Evolutionary conservation across 768 basidiomycete species (phyloP).

Genomic region (Mrakia blollopis): DNA sequence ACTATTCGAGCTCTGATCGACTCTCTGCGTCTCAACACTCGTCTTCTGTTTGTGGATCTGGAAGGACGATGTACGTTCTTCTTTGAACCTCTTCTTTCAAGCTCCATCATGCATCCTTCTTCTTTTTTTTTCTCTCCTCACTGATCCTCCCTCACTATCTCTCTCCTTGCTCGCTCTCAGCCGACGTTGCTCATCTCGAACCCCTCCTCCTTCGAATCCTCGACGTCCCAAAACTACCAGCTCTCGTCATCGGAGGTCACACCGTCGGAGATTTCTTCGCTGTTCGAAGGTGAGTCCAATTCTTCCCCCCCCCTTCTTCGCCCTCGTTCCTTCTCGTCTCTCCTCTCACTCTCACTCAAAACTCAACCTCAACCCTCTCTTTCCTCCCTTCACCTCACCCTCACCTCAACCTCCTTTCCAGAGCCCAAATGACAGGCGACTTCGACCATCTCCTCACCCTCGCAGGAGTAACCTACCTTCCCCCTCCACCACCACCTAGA

Average conservation of each 20-base stretch:
- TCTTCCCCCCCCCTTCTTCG: not conserved
- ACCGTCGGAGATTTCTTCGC: conserved; percentile 22
- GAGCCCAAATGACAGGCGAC: not conserved
- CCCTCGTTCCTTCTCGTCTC: not conserved
- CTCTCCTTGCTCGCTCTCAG: not conserved
- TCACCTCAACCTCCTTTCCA: not conserved
- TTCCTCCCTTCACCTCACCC: not conserved
- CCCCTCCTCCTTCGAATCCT: conserved; percentile 2
- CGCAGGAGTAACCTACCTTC: not conserved
- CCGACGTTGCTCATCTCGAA: conserved; percentile 1
- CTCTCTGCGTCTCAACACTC: not conserved
- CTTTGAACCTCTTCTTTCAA: too few relatives aligned
- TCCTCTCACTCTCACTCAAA: not conserved
- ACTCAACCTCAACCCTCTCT: not conserved
- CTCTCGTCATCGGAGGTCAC: conserved; percentile 5
- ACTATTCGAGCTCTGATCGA: conserved; percentile 6
- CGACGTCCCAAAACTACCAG: conserved; percentile 9
- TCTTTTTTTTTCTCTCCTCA: not conserved
- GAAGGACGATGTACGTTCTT: not conserved
- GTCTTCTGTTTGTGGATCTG: not conserved
- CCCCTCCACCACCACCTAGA: not conserved
- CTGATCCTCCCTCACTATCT: not conserved
- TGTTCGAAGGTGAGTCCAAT: not conserved
- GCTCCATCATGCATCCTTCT: too few relatives aligned
- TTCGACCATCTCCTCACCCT: conserved; percentile 1